Evolutionary conservation across 176 grass and related monocot genomes (phyloP).

Genomic region (Cenchrus fungigraminus): DNA sequence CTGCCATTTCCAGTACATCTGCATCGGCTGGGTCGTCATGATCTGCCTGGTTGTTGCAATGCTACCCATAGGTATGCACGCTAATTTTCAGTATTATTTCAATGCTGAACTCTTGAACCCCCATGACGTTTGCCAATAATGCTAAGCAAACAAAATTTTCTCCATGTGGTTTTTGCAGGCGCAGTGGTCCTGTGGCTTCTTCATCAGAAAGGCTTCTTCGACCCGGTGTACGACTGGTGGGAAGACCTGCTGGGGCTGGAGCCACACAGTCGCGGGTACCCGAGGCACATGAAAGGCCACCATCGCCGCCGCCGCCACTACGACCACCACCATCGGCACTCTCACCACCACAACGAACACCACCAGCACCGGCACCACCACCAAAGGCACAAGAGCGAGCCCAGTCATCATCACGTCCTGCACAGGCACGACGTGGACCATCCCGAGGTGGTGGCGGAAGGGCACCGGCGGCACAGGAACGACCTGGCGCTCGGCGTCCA

Average conservation of each 20-base stretch:
- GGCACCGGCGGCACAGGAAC: background rate
- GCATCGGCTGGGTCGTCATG: conserved; percentile 68
- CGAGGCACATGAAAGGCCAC: conserved; percentile 29
- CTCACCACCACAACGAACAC: conserved; percentile 26
- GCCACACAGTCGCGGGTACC: conserved; percentile 4
- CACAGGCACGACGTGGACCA: conserved; percentile 23
- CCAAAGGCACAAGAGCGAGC: background rate
- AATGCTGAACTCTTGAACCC: background rate
- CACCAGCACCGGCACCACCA: conserved; percentile 21
- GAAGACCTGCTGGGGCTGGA: conserved; percentile 43
- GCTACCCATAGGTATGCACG: conserved; percentile 52
- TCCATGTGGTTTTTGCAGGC: background rate
- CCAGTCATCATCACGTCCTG: conserved; percentile 36
- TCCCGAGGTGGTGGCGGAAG: background rate
- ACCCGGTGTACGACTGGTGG: conserved; percentile 46
- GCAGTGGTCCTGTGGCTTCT: background rate
- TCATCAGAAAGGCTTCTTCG: background rate
- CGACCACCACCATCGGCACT: conserved; percentile 22
- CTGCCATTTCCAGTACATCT: conserved; percentile 76
- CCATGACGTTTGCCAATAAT: background rate
- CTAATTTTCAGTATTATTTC: background rate
- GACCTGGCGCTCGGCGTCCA: background rate
- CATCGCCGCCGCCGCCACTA: background rate
- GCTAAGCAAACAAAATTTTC: background rate
- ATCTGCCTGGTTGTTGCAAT: conserved; percentile 50